Percentiles rank a stretch among this genome's conserved stretches.
phyloP scores from a whole-genome alignment of 306 rosid genomes.

The Lathyrus oleraceus region DNA sequence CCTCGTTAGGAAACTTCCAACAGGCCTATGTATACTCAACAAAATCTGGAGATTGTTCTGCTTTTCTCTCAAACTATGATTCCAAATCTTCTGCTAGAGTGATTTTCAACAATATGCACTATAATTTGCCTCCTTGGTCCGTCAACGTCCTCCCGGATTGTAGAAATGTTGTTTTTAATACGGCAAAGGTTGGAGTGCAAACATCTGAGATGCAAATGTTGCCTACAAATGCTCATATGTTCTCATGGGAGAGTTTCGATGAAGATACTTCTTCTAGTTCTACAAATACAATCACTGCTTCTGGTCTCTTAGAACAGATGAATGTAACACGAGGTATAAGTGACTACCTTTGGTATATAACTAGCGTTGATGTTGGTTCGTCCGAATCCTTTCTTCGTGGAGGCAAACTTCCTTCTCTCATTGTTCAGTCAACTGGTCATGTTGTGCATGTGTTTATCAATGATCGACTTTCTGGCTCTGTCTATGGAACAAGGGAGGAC shows the following conservation, averaged over 20 bases:
- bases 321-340: conserved; percentile 88
- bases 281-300: conserved; percentile 53
- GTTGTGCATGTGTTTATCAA: conserved; percentile 91
- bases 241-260: conserved; percentile 87
- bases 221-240: conserved; percentile 64
- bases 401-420: conserved; percentile 82
- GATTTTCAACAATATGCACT: too few species aligned
- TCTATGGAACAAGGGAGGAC: conserved; percentile 78
- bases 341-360: conserved; percentile 95
- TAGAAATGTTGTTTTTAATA: conserved; percentile 83
- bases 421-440: conserved; percentile 91
- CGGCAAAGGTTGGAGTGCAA: conserved; percentile 99
- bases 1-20: too few species aligned
- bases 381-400: too few species aligned
- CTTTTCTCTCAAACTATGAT: too few species aligned
- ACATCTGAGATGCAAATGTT: conserved; percentile 93
- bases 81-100: too few species aligned
- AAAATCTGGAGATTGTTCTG: too few species aligned
- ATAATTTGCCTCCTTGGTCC: conserved; percentile 99
- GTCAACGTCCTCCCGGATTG: conserved; percentile 96
- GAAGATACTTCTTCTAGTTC: conserved; percentile 76
- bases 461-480: conserved; percentile 89
- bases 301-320: conserved; percentile 95
- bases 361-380: conserved; percentile 77
- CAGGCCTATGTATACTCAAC: too few species aligned